Percentiles rank a stretch among this genome's conserved stretches.
phyloP scores from a whole-genome alignment of 768 basidiomycete species.

The Agrocybe pediades region DNA sequence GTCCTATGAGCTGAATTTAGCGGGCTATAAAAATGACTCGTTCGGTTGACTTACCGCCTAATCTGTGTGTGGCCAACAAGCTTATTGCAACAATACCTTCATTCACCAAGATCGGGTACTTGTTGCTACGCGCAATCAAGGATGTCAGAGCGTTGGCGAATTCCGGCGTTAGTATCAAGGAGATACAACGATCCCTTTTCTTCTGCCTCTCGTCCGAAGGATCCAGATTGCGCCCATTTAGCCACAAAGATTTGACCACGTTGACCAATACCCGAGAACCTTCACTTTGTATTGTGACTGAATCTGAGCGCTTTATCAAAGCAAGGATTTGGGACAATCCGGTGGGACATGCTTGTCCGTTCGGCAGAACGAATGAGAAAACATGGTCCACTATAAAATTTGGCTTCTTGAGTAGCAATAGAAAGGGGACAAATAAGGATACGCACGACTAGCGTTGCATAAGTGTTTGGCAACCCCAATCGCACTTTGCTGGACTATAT shows the following conservation, averaged over 20 bases:
- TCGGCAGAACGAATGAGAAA: slow-evolving; percentile 53
- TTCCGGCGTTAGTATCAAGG: slow-evolving; percentile 49
- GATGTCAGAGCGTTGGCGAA: slow-evolving; percentile 65
- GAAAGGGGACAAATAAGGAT: neutral
- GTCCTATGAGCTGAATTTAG: slow-evolving; percentile 40
- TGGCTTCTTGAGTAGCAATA: neutral
- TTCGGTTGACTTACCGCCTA: slow-evolving; percentile 52
- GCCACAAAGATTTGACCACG: slow-evolving; percentile 77
- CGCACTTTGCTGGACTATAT: slow-evolving; percentile 84
- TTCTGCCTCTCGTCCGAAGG: slow-evolving; percentile 40
- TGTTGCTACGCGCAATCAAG: slow-evolving; percentile 74
- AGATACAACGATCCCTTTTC: slow-evolving; percentile 55
- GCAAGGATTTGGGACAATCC: slow-evolving; percentile 72
- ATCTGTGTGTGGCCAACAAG: slow-evolving; percentile 64
- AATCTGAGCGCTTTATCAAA: slow-evolving; percentile 78
- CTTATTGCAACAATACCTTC: slow-evolving; percentile 87
- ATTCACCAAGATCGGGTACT: slow-evolving; percentile 84
- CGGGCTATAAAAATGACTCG: neutral
- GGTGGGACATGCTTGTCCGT: slow-evolving; percentile 33
- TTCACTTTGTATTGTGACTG: slow-evolving; percentile 84
- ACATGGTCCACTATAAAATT: slow-evolving; percentile 42
- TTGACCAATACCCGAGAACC: slow-evolving; percentile 89
- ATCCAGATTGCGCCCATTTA: slow-evolving; percentile 38
- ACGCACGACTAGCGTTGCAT: slow-evolving; percentile 72
- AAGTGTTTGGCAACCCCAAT: slow-evolving; percentile 91